Evolutionary conservation across 345 rosid species (phyloP), one percentile per base, ranked within the genome.

Genomic region (Pistacia integerrima): DNA sequence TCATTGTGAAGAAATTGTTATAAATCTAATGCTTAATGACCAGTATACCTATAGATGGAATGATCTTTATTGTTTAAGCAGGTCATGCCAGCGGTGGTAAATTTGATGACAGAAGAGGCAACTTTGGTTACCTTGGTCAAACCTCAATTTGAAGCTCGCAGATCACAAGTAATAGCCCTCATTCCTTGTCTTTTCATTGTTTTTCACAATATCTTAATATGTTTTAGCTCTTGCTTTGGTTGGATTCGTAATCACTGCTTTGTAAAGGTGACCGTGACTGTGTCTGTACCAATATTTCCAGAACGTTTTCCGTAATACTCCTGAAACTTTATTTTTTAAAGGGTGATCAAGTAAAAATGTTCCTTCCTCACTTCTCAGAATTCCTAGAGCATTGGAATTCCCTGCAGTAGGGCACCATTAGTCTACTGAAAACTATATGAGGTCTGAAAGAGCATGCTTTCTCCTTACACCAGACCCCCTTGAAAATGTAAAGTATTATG

Each of bases 141-240:
- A 82, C 98, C 99, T 78, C 99, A 93, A 64, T 96, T 93, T 72
- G 97, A 93, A 87, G 99, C 98, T 84, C 94, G 76, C 56, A 85
- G 98, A 80, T 85, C 92, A 78, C 99, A 96, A 81, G 99, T 96
- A 84, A 84, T 57, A 73, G 73, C 46, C 1, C 8, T 11, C 46
- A 2, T 72, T 58, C 22, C 52, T 1, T 8, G 7, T 55, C 44
- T 22, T 12, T 64, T 20, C 30, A 1, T 44, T 11, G 36, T 49
- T 49, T 64, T 8, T 36, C 64, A 12, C 33, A 38, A 2, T 54
- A 54, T 54, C 16, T 54, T 12, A 3, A 54, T 56, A 38, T 12
- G 41, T 16, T 70, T 7, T 25, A 28, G 77, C 67, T 44, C 10
- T 77, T 56, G 28, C 11, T 64, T 55, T 5, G 3, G 41, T 17